Conservation (phyloP, 139 green algal species). For the Chlorella sorokiniana region DNA sequence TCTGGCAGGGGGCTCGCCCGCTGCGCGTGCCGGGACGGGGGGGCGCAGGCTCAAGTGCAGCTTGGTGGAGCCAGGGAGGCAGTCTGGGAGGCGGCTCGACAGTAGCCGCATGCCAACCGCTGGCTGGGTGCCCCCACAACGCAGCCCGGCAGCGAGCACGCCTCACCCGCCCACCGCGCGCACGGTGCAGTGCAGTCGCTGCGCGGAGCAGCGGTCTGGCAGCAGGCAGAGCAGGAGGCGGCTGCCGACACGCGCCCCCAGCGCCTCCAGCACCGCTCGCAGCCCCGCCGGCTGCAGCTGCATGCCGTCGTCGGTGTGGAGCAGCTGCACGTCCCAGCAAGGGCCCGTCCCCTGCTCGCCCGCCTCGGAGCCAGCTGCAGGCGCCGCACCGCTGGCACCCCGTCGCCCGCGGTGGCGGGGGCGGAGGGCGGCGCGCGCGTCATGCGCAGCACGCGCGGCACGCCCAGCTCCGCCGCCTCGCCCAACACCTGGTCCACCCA, state of each 20-base stretch:
- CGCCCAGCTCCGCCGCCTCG: background rate
- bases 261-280: background rate
- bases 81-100: no score
- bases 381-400: background rate
- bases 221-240: background rate
- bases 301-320: slow-evolving; percentile 26
- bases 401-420: background rate
- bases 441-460: background rate
- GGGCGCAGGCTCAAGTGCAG: no score
- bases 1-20: background rate
- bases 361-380: background rate
- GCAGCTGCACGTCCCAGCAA: slow-evolving; percentile 12
- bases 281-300: slow-evolving; percentile 21
- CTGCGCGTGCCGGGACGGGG: no score
- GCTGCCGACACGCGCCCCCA: background rate
- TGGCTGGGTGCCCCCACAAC: no score
- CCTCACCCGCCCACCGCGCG: background rate
- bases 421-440: background rate
- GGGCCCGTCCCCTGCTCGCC: no score
- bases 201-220: background rate
- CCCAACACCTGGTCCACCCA: slow-evolving; percentile 28
- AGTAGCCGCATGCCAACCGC: no score
- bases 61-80: no score
- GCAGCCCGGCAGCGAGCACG: no score
- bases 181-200: background rate